These are phyloP conservation scores for Termitomyces sp. DNA, from an alignment of 768 basidiomycete genomes.

Conservation along the genomic window DNA sequence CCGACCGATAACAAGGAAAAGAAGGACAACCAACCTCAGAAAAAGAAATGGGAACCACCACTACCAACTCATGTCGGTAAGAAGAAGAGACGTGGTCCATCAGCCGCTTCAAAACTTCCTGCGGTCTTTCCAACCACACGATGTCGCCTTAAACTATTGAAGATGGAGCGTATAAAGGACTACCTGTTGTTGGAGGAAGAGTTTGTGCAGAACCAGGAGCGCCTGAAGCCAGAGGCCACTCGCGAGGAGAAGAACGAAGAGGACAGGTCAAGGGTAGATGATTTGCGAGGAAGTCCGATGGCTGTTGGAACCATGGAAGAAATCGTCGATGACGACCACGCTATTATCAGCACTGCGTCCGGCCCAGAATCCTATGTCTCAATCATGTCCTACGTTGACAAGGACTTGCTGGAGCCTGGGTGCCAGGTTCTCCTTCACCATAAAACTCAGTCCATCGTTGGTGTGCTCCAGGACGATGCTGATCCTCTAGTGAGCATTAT, in stretches of 20 bases:
- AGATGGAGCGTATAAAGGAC: constrained; percentile 98
- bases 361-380: constrained; percentile 97
- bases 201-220: constrained; percentile 90
- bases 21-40: constrained; percentile 54
- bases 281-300: constrained; percentile 94
- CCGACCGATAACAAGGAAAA: constrained; percentile 40
- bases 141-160: constrained; percentile 91
- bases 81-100: constrained; percentile 95
- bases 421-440: constrained; percentile 95
- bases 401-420: constrained; percentile 94
- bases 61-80: constrained; percentile 95
- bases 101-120: constrained; percentile 87
- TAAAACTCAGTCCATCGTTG: constrained; percentile 93
- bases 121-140: constrained; percentile 92
- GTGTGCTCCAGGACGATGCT: constrained; percentile 91
- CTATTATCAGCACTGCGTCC: constrained; percentile 93
- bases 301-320: constrained; percentile 98
- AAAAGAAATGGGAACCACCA: constrained; percentile 99
- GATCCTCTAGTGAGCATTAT: constrained; percentile 97
- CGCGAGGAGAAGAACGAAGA: constrained; percentile 96
- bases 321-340: constrained; percentile 97
- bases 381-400: constrained; percentile 98
- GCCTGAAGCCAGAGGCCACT: constrained; percentile 81
- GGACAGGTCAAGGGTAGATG: constrained; percentile 90
- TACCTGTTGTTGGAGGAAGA: constrained; percentile 95